A percentile compares a stretch with the other conserved stretches of the same genome.
Conservation (phyloP, 768 basidiomycete genomes). For the Macrocybe gigantea region DNA sequence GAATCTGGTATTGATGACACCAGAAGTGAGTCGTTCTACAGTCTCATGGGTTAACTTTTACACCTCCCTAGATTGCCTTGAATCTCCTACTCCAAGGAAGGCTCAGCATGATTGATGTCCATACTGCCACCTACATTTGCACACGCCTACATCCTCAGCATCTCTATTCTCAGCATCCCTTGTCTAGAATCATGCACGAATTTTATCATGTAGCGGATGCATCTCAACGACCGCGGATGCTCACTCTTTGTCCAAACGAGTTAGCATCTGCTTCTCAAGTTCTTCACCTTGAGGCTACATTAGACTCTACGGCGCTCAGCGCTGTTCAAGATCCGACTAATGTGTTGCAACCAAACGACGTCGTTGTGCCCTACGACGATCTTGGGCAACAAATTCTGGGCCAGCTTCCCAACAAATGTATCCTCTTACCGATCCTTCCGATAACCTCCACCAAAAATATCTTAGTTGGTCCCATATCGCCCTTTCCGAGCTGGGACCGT, state of each 20-base stretch:
- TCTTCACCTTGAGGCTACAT: constrained; percentile 29
- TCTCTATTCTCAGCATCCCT: constrained; percentile 27
- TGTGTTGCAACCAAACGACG: constrained; percentile 39
- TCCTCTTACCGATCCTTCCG: constrained; percentile 35
- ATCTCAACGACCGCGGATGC: constrained; percentile 34
- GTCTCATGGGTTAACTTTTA: no score
- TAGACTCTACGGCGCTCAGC: constrained; percentile 34
- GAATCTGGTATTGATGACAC: no score
- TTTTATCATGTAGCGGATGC: constrained; percentile 33
- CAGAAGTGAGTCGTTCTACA: no score
- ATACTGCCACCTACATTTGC: no score
- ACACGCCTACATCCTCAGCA: no score
- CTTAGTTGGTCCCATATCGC: constrained; percentile 43
- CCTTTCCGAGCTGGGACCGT: constrained; percentile 53
- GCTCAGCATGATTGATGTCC: no score
- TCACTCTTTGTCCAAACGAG: constrained; percentile 25
- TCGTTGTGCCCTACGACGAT: constrained; percentile 50
- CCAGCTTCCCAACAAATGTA: constrained; percentile 43
- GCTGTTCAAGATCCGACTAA: constrained; percentile 25
- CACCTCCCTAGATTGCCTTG: no score
- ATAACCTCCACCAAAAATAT: constrained; percentile 30
- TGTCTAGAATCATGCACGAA: constrained; percentile 31
- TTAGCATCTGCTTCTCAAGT: constrained; percentile 26
- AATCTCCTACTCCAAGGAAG: no score
- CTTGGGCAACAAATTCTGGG: constrained; percentile 21